Conservation (phyloP, 2,329 filamentous ascomycete species). For the Niveomyces coronatus region DNA sequence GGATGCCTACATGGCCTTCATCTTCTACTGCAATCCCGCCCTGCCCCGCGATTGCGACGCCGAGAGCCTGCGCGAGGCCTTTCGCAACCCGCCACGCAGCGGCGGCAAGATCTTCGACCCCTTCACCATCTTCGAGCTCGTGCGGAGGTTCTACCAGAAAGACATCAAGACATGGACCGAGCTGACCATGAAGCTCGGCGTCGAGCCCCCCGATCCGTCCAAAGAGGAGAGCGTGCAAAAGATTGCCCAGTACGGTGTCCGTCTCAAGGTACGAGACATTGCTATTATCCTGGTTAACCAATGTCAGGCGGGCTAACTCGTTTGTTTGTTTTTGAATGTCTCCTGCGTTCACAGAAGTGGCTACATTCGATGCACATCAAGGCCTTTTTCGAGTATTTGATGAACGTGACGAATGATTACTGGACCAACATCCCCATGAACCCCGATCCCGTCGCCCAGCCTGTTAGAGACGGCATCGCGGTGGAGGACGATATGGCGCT, state of each 20-base stretch:
- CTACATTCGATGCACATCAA: constrained; percentile 95
- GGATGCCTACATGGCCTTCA: constrained; percentile 73
- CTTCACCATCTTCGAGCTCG: constrained; percentile 66
- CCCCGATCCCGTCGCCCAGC: constrained; percentile 50
- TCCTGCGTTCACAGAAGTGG: constrained; percentile 73
- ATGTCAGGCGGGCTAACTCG: no score
- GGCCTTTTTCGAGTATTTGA: constrained; percentile 85
- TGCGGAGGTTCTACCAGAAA: constrained; percentile 65
- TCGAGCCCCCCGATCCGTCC: constrained; percentile 69
- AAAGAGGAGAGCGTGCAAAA: constrained; percentile 89
- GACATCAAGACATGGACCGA: constrained; percentile 93
- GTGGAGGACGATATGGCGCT: constrained; percentile 84
- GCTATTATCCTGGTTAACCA: background rate
- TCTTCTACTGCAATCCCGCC: constrained; percentile 83
- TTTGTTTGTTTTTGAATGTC: no score
- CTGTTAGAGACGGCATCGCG: constrained; percentile 68
- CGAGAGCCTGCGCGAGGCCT: constrained; percentile 59
- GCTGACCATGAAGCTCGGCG: constrained; percentile 75
- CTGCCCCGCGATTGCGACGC: constrained; percentile 60
- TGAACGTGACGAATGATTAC: constrained; percentile 68
- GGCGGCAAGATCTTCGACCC: constrained; percentile 80
- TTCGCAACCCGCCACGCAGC: constrained; percentile 72
- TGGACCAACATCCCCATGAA: constrained; percentile 64
- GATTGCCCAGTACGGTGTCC: constrained; percentile 87
- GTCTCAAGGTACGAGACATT: constrained; percentile 61